Evolutionary conservation across 2,329 filamentous ascomycete genomes (phyloP), one percentile per base, ranked within the genome.

Genomic region (Thermoascus crustaceus): DNA sequence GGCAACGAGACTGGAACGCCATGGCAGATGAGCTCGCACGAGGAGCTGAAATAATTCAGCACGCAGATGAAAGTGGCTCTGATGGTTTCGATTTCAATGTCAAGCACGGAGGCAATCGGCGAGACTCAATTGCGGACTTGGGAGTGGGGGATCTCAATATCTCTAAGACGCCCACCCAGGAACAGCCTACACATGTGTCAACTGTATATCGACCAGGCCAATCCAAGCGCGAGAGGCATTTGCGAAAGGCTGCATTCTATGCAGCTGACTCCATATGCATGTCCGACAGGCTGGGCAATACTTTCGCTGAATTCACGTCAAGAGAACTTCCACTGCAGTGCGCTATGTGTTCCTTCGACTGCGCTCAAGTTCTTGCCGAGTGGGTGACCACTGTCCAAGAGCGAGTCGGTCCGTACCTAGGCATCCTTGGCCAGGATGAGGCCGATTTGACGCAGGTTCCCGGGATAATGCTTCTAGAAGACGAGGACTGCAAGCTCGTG

Each of bases 361-460:
- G 89, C 53, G 83, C 85, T 2, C 88, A 95, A 54, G 86, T 96
- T 1, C 74, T 98, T 20, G 86, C 86, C 0, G 89, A 96, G 61
- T 98, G 89, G 89, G 76, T 91, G 25, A 84, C 85, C 4, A 91
- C 87, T 1, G 76, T 96, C 3, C 91, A 98, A 58, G 88, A 95
- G 53, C 82, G 91, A 6, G 83, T 95, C n/a, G 89, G 89, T 0
- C 78, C 79, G 4, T 94, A 91, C 50, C 61, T 96, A 4, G 89
- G 89, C 4, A 78, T 95, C 4, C 72, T 96, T 2, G 89, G 89
- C 8, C 80, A 82, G 39, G 84, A 94, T 44, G 74, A 82, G 0
- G 76, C 91, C 21, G 86, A 95, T 49, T 72, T 85, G 34, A 69
- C 72, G 1, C 80, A 88, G 47, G 83, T 94, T 5, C 86, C 87